These are phyloP conservation scores for Pseudonitzschia delicatissima DNA, from an alignment of 108 stramenopile genomes.

Conservation along the genomic window DNA sequence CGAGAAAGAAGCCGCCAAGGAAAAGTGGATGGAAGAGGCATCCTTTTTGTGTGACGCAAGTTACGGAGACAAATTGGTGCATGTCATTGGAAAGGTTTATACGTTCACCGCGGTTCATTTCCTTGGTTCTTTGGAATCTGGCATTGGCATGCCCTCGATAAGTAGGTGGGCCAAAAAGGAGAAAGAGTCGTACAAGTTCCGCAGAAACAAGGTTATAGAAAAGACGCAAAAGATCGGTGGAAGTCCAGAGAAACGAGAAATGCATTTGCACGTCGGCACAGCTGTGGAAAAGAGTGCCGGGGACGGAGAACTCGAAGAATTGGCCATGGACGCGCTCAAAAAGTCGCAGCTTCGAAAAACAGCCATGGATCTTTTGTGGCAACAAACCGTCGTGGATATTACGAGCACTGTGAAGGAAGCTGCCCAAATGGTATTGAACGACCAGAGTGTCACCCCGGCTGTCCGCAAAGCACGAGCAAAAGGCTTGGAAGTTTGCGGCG, in stretches of 20 bases:
- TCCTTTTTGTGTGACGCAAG: constrained; percentile 49
- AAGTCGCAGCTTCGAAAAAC: constrained; percentile 15
- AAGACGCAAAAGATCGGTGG: constrained; percentile 39
- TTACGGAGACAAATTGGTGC: constrained; percentile 65
- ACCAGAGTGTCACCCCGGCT: constrained; percentile 54
- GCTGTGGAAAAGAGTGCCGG: constrained; percentile 55
- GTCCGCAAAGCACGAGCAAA: constrained; percentile 52
- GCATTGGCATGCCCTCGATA: constrained; percentile 69
- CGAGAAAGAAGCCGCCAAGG: constrained; percentile 32
- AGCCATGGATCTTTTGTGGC: constrained; percentile 63
- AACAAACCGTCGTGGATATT: constrained; percentile 78
- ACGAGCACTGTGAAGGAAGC: constrained; percentile 69
- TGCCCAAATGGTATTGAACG: constrained; percentile 71
- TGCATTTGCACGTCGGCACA: constrained; percentile 39
- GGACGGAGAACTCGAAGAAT: constrained; percentile 41
- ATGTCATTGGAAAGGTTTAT: constrained; percentile 68
- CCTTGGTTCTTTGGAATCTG: constrained; percentile 60
- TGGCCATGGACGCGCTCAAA: constrained; percentile 38
- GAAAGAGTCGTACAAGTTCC: constrained; percentile 36
- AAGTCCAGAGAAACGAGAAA: constrained; percentile 44
- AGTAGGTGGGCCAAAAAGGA: constrained; percentile 62
- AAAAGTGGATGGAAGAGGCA: constrained; percentile 56
- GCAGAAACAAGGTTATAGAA: constrained; percentile 23
- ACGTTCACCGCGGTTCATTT: constrained; percentile 55
- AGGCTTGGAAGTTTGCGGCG: constrained; percentile 54